These are phyloP conservation scores for Nitzschia sp. DNA, from an alignment of 108 stramenopile genomes.

Conservation along the genomic window DNA sequence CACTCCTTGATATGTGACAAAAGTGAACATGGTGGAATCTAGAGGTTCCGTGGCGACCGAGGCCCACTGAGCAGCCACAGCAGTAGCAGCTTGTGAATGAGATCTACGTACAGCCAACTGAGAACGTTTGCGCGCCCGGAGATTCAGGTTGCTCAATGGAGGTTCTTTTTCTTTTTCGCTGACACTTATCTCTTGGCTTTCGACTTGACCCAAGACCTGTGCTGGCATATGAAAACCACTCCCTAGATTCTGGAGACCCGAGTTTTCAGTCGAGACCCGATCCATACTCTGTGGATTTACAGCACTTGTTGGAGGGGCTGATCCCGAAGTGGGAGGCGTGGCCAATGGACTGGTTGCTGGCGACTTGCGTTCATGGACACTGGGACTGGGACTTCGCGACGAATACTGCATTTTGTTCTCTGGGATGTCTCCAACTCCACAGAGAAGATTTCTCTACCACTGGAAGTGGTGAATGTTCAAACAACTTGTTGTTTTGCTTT, in stretches of 20 bases:
- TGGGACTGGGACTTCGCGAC: too few relatives aligned
- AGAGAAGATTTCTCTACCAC: too few relatives aligned
- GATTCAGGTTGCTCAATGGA: slow-evolving; percentile 23
- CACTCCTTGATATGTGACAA: slow-evolving; percentile 52
- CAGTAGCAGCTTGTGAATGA: slow-evolving; percentile 21
- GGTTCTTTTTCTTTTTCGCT: neutral
- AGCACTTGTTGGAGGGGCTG: too few relatives aligned
- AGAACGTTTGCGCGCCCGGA: slow-evolving; percentile 16
- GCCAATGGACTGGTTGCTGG: too few relatives aligned
- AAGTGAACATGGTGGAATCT: slow-evolving; percentile 24
- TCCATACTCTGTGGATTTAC: slow-evolving; percentile 8
- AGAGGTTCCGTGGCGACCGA: slow-evolving; percentile 1
- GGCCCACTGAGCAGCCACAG: slow-evolving; percentile 15
- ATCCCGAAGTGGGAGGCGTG: too few relatives aligned
- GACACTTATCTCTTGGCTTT: neutral
- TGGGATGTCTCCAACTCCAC: too few relatives aligned
- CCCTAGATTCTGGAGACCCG: slow-evolving; percentile 13
- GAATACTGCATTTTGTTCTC: too few relatives aligned
- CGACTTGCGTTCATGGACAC: too few relatives aligned
- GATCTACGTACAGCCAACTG: slow-evolving; percentile 14
- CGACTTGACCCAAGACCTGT: slow-evolving; percentile 30
- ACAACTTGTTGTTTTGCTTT: too few relatives aligned
- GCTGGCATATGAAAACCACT: slow-evolving; percentile 38
- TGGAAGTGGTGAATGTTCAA: too few relatives aligned
- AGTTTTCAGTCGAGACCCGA: neutral